A percentile compares a stretch with the other conserved stretches of the same genome.
These are phyloP conservation scores for Eragrostis curvula DNA, from an alignment of 176 grass and related monocot species.

Conservation along the genomic window DNA sequence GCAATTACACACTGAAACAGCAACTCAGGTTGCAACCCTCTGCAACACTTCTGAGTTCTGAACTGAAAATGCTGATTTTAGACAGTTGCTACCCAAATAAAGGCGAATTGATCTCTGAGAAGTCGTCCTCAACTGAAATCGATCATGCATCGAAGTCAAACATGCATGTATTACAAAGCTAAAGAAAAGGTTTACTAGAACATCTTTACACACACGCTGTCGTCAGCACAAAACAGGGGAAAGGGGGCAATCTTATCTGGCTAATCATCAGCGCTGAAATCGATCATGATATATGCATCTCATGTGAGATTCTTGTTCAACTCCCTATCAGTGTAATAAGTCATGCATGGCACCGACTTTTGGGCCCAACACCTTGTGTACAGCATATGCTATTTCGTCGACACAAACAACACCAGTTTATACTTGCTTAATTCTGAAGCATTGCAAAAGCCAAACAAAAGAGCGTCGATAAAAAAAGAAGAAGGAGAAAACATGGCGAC, in stretches of 20 bases:
- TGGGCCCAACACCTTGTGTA: not conserved
- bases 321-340: no score
- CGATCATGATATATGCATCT: not conserved
- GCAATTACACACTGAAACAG: not conserved
- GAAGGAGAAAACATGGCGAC: constrained; percentile 14
- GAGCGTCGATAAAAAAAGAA: not conserved
- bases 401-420: not conserved
- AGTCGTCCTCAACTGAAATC: not conserved
- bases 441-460: not conserved
- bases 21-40: no score
- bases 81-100: not conserved
- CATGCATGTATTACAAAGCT: no score
- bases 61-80: not conserved
- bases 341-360: not conserved
- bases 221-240: no score
- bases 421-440: not conserved
- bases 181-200: no score
- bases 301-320: constrained; percentile 11
- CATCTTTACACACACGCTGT: no score
- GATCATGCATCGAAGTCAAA: no score
- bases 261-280: not conserved
- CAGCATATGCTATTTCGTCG: constrained; percentile 4
- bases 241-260: no score
- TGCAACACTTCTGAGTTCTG: not conserved
- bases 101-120: not conserved